These are phyloP conservation scores for Hericium erinaceus DNA, from an alignment of 768 basidiomycete genomes.

Conservation along the genomic window DNA sequence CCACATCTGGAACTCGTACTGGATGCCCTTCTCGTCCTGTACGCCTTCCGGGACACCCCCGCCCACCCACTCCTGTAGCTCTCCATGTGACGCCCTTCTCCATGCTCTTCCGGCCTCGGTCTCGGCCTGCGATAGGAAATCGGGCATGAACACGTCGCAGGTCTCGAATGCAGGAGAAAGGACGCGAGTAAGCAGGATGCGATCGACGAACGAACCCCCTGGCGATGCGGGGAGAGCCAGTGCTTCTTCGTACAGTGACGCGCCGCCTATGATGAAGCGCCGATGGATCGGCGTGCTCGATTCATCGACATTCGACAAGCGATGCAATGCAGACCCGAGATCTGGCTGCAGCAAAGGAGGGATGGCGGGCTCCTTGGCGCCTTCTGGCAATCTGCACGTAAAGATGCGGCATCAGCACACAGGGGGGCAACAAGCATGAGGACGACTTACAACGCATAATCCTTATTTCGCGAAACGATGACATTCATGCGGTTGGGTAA, in stretches of 20 bases:
- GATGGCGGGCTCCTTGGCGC: conserved; percentile 3
- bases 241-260: conserved; percentile 67
- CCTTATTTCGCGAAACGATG: conserved; percentile 55
- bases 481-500: conserved; percentile 69
- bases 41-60: conserved; percentile 68
- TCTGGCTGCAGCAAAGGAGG: conserved; percentile 22
- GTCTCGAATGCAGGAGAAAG: conserved; percentile 62
- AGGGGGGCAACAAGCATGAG: background rate
- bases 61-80: conserved; percentile 69
- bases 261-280: conserved; percentile 88
- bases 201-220: conserved; percentile 44
- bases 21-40: conserved; percentile 74
- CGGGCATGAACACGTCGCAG: conserved; percentile 84
- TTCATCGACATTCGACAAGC: conserved; percentile 17
- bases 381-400: background rate
- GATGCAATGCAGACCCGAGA: conserved; percentile 33
- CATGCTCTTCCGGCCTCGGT: conserved; percentile 29
- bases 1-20: conserved; percentile 98
- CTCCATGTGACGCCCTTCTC: conserved; percentile 49
- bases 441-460: conserved; percentile 45
- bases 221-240: conserved; percentile 31
- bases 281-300: conserved; percentile 34
- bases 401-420: conserved; percentile 4
- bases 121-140: conserved; percentile 36
- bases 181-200: conserved; percentile 83